Conservation (phyloP, 2,329 filamentous ascomycete species). For the Aspergillus phoenicis region DNA sequence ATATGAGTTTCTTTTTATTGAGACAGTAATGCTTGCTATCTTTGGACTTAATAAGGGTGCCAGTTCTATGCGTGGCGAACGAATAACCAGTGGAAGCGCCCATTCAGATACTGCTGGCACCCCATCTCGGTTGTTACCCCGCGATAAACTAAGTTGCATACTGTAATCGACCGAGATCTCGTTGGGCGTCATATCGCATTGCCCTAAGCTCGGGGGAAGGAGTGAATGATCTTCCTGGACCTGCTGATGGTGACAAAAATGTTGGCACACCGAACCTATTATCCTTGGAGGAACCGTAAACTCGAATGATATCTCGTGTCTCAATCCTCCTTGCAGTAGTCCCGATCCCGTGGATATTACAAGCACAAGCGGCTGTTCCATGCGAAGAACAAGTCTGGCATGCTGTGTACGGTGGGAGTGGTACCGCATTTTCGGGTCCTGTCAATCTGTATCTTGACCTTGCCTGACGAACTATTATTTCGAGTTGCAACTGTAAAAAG, state of each 20-base stretch:
- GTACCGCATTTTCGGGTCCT: conserved; percentile 21
- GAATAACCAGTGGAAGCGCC: conserved; percentile 15
- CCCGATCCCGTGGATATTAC: not conserved
- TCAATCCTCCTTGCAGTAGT: not conserved
- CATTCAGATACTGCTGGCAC: conserved; percentile 10
- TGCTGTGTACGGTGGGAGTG: conserved; percentile 9
- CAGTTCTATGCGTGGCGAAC: conserved; percentile 12
- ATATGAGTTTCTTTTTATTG: conserved; percentile 2
- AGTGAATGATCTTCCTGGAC: conserved; percentile 21
- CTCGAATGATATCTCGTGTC: conserved; percentile 16
- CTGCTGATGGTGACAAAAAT: conserved; percentile 15
- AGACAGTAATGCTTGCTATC: conserved; percentile 15
- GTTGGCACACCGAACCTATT: conserved; percentile 19
- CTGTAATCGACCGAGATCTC: conserved; percentile 10
- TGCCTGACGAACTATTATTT: conserved; percentile 12
- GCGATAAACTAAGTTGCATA: conserved; percentile 9
- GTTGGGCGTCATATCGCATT: conserved; percentile 15
- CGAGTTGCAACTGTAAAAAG: not conserved
- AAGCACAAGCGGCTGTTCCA: conserved; percentile 14
- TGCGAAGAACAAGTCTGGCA: conserved; percentile 18
- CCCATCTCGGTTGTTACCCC: not conserved
- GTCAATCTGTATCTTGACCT: conserved; percentile 13
- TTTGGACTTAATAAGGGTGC: conserved; percentile 12
- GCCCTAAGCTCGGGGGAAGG: conserved; percentile 20
- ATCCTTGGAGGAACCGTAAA: conserved; percentile 22